Conservation (phyloP, 345 rosid genomes). For the Corchorus capsularis region DNA sequence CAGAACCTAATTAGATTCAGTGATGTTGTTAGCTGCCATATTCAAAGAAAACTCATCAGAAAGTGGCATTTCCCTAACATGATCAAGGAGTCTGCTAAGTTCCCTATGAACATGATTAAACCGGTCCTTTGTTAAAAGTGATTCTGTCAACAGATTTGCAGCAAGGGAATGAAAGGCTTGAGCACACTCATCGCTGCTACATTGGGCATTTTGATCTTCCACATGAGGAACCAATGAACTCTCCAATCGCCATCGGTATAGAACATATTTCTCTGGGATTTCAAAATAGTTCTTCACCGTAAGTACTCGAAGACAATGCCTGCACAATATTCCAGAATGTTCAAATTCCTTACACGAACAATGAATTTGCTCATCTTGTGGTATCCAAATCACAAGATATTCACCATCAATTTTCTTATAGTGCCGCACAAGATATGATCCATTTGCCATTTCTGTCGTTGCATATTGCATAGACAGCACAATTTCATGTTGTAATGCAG, state of each 20-base stretch:
- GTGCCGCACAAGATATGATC: constrained; percentile 74
- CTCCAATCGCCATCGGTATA: constrained; percentile 70
- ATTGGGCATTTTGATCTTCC: constrained; percentile 48
- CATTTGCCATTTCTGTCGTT: constrained; percentile 73
- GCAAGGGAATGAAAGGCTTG: constrained; percentile 70
- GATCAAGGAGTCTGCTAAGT: constrained; percentile 53
- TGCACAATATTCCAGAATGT: constrained; percentile 74
- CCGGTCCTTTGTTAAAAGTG: constrained; percentile 60
- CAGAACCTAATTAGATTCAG: constrained; percentile 35
- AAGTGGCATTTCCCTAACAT: constrained; percentile 55
- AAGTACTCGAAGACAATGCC: constrained; percentile 80
- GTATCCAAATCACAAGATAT: constrained; percentile 66
- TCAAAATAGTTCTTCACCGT: constrained; percentile 71
- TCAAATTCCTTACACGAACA: constrained; percentile 97
- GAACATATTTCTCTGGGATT: constrained; percentile 81
- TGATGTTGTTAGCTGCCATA: constrained; percentile 39
- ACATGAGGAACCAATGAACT: constrained; percentile 40
- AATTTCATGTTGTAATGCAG: constrained; percentile 69
- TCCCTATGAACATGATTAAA: constrained; percentile 62
- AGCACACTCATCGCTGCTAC: constrained; percentile 55
- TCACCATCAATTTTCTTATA: constrained; percentile 86
- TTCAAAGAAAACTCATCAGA: constrained; percentile 40
- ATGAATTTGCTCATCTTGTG: constrained; percentile 73
- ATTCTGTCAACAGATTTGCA: constrained; percentile 65
- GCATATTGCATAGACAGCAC: constrained; percentile 79